Conservation (phyloP, 805 yeast species). For the Nakazawaea anatomiae region DNA sequence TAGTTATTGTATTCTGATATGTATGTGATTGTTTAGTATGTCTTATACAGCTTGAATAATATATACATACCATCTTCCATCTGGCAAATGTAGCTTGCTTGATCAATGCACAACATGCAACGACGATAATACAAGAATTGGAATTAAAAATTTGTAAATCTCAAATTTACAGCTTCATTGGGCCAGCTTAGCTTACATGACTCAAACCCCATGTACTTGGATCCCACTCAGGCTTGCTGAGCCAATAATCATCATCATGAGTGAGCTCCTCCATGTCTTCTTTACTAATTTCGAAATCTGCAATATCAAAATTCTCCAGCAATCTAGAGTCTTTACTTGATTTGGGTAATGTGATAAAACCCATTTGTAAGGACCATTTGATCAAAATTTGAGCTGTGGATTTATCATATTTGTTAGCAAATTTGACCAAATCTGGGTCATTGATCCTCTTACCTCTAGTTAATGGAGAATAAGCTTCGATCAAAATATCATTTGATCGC, state of each 20-base stretch:
- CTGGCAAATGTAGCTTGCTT: no score
- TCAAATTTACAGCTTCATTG: neutral
- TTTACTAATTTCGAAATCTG: constrained; percentile 33
- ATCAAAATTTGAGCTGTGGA: constrained; percentile 55
- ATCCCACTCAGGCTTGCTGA: constrained; percentile 28
- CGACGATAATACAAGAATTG: no score
- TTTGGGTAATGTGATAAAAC: constrained; percentile 39
- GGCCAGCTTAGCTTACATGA: neutral
- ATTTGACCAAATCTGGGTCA: constrained; percentile 34
- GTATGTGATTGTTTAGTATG: no score
- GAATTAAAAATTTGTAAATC: no score
- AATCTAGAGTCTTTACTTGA: constrained; percentile 28
- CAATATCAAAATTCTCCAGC: constrained; percentile 33
- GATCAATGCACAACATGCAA: no score
- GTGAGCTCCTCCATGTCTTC: constrained; percentile 31
- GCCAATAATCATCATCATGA: constrained; percentile 30
- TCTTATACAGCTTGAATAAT: no score
- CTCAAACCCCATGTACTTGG: constrained; percentile 14
- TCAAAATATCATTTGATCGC: constrained; percentile 36
- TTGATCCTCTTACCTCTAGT: constrained; percentile 44
- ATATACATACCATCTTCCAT: no score
- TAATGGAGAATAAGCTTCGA: constrained; percentile 63
- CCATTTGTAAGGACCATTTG: constrained; percentile 64
- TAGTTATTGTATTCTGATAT: no score
- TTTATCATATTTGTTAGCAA: constrained; percentile 43